These are phyloP conservation scores for Colletotrichum magnum DNA, from an alignment of 2,329 filamentous ascomycete genomes.

Conservation along the genomic window DNA sequence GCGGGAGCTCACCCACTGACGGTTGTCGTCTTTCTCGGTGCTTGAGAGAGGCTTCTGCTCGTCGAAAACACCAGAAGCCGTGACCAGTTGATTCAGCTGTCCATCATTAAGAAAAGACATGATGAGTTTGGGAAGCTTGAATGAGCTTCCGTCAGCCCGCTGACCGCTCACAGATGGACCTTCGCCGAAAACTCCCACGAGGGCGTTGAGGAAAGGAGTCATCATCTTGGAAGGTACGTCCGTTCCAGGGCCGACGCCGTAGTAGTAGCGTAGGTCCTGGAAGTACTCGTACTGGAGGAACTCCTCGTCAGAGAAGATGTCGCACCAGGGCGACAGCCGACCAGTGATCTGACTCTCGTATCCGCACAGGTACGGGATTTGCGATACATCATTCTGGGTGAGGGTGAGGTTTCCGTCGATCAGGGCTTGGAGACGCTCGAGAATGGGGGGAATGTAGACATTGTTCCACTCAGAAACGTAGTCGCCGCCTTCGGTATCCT, in stretches of 20 bases:
- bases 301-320: constrained; percentile 73
- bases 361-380: constrained; percentile 78
- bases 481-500: constrained; percentile 65
- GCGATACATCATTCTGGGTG: constrained; percentile 65
- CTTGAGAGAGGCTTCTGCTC: constrained; percentile 63
- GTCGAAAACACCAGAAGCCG: constrained; percentile 74
- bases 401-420: constrained; percentile 70
- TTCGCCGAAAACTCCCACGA: constrained; percentile 66
- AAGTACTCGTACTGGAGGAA: constrained; percentile 75
- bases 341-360: constrained; percentile 79
- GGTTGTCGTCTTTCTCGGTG: constrained; percentile 59
- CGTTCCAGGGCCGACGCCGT: constrained; percentile 72
- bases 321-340: constrained; percentile 72
- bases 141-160: constrained; percentile 59
- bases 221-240: constrained; percentile 70
- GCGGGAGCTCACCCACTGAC: constrained; percentile 68
- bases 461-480: constrained; percentile 62
- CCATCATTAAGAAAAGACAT: constrained; percentile 77
- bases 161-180: constrained; percentile 66
- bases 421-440: constrained; percentile 66
- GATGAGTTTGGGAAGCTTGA: constrained; percentile 69
- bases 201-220: constrained; percentile 70
- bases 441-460: constrained; percentile 67
- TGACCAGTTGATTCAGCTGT: constrained; percentile 73
- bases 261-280: constrained; percentile 79